Evolutionary conservation across 2,329 filamentous ascomycete species (phyloP).

Genomic region (Penicillium sp.): DNA sequence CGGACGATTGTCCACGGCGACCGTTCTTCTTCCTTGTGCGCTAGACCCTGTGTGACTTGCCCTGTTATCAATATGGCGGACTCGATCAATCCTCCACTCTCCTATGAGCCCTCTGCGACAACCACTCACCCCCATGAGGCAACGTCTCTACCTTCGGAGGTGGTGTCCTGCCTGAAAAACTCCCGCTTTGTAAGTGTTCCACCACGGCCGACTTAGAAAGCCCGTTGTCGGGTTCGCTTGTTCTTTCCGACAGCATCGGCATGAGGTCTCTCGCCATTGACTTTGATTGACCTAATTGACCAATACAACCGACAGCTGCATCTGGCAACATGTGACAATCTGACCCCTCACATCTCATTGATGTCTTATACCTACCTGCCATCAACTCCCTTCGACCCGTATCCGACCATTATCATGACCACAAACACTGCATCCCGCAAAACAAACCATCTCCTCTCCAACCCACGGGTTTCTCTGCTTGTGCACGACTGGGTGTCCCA

Average conservation of each 20-base stretch:
- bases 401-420: constrained; percentile 93
- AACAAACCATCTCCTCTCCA: constrained; percentile 71
- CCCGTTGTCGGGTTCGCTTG: no score
- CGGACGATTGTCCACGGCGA: no score
- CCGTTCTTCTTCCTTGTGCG: constrained; percentile 3
- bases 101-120: constrained; percentile 68
- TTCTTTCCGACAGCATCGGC: no score
- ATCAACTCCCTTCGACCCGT: constrained; percentile 59
- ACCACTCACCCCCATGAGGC: constrained; percentile 66
- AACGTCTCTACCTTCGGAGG: constrained; percentile 69
- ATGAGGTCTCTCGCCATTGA: no score
- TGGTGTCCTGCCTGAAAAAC: constrained; percentile 86
- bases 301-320: constrained; percentile 68
- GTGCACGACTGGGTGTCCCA: constrained; percentile 98
- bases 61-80: constrained; percentile 34
- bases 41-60: constrained; percentile 4
- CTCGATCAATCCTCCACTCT: constrained; percentile 59
- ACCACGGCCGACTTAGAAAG: background rate
- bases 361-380: constrained; percentile 99
- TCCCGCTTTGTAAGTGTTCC: constrained; percentile 71
- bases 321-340: constrained; percentile 79
- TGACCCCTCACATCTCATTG: constrained; percentile 83
- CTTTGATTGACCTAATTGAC: constrained; percentile 6
- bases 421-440: constrained; percentile 67
- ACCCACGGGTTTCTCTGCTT: constrained; percentile 84